Evolutionary conservation across 768 basidiomycete species (phyloP).

Genomic region (Boletus rubroflammeus): DNA sequence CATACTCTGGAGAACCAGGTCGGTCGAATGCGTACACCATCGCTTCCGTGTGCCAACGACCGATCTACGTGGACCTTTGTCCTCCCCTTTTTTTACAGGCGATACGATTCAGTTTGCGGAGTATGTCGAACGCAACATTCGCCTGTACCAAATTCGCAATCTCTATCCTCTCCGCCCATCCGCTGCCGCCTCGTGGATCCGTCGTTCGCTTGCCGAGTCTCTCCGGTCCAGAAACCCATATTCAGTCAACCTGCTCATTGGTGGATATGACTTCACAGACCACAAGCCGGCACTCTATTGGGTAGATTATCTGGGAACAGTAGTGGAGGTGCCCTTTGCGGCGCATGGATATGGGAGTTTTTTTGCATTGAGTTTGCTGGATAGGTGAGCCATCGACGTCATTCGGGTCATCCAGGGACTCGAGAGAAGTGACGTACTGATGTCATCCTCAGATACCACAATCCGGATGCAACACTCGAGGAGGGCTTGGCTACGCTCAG

Average conservation of each 20-base stretch:
- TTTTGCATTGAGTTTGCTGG: conserved; percentile 88
- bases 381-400: conserved; percentile 51
- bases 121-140: conserved; percentile 92
- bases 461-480: conserved; percentile 79
- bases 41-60: not conserved
- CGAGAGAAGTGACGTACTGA: not conserved
- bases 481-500: conserved; percentile 81
- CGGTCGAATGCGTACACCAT: conserved; percentile 21
- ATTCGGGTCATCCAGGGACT: not conserved
- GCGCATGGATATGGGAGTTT: conserved; percentile 96
- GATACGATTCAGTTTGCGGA: conserved; percentile 97
- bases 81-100: conserved; percentile 44
- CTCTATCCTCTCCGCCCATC: conserved; percentile 84
- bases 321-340: conserved; percentile 84
- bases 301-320: conserved; percentile 94
- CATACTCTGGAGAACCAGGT: conserved; percentile 92
- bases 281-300: conserved; percentile 81
- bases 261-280: conserved; percentile 83
- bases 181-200: conserved; percentile 94
- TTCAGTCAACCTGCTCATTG: conserved; percentile 87
- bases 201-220: conserved; percentile 83
- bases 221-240: conserved; percentile 87
- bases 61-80: not conserved
- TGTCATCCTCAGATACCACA: conserved; percentile 65
- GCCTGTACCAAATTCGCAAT: conserved; percentile 94